Conservation (phyloP, 2,329 filamentous ascomycete species). For the Cladophialophora psammophila region DNA sequence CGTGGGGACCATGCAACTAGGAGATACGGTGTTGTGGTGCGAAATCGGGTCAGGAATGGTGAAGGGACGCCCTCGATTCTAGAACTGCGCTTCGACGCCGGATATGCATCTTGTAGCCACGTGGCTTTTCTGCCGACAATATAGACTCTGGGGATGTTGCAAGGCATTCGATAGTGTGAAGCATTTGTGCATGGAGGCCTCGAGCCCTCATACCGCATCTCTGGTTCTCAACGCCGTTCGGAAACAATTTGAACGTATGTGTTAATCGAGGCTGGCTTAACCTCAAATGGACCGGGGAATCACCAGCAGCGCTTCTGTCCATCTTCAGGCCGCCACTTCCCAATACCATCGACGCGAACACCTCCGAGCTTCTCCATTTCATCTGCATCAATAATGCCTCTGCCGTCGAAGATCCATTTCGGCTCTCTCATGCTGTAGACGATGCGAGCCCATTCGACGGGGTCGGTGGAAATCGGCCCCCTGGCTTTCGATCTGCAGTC, state of each 20-base stretch:
- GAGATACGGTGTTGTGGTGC: background rate
- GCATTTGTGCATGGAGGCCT: too few species aligned
- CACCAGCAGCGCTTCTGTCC: conserved; percentile 23
- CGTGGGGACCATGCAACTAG: background rate
- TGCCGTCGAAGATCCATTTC: conserved; percentile 60
- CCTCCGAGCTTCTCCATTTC: conserved; percentile 50
- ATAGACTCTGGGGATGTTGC: background rate
- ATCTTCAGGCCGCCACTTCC: conserved; percentile 32
- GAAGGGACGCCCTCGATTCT: background rate
- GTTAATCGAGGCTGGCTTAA: background rate
- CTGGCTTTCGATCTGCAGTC: conserved; percentile 39
- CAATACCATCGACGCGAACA: conserved; percentile 47
- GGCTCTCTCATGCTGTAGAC: conserved; percentile 55
- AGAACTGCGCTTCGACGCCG: background rate
- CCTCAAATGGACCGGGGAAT: background rate
- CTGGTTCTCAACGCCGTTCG: too few species aligned
- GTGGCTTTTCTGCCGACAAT: background rate
- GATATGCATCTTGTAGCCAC: background rate
- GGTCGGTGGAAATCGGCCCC: conserved; percentile 39
- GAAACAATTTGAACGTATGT: background rate
- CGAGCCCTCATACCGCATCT: too few species aligned
- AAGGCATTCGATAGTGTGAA: too few species aligned
- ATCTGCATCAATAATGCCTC: conserved; percentile 46
- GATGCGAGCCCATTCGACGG: conserved; percentile 56
- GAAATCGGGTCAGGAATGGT: background rate